Base-by-base conservation (phyloP, 108 stramenopile species). In the Bacterosira constricta region DNA sequence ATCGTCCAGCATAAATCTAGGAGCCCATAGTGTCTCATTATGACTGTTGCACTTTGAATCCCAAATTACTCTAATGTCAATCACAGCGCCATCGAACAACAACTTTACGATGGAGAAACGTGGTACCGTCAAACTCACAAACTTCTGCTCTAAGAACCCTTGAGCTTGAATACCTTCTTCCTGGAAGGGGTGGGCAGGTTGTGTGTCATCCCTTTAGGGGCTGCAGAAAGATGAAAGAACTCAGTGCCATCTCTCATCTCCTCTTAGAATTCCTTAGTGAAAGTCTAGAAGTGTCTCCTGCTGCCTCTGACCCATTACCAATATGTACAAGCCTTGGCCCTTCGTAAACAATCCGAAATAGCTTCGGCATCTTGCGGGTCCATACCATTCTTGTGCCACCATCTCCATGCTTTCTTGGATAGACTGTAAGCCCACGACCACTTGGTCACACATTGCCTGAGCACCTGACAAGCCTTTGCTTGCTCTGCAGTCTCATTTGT, bases 401-500 rank as follows among this genome's bases (percentile, higher is more conserved):
- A 64, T 0, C 4, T 2, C n/a, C 12, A 5, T 3, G 63, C 63
- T 12, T 64, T 45, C n/a, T 46, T 42, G 4, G 32, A 9, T 12
- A 63, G 27, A 63, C 45, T 15, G 46, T 13, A 17, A 6, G 6
- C 4, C 62, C 62, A 63, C n/a, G n/a, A n/a, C 62, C 62, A 63
- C 29, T 45, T 44, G 41, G 11, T 2, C 2, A 26, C 62, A 32
- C 44, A 7, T 13, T 27, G 9, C 21, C 62, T 13, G 10, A 63
- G 29, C 2, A 63, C 46, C 9, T 4, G 12, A 27, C 42, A 10
- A 4, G 62, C 62, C 5, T 39, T 13, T 50, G 37, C 42, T 41
- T 63, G 62, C 31, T 63, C 62, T 2, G 42, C n/a, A 8, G 62
- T 63, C 29, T 63, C 62, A 18, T 44, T 21, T 15, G 62, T 39